Base-by-base conservation (phyloP, 768 basidiomycete genomes). In the Boletus insuetus region DNA sequence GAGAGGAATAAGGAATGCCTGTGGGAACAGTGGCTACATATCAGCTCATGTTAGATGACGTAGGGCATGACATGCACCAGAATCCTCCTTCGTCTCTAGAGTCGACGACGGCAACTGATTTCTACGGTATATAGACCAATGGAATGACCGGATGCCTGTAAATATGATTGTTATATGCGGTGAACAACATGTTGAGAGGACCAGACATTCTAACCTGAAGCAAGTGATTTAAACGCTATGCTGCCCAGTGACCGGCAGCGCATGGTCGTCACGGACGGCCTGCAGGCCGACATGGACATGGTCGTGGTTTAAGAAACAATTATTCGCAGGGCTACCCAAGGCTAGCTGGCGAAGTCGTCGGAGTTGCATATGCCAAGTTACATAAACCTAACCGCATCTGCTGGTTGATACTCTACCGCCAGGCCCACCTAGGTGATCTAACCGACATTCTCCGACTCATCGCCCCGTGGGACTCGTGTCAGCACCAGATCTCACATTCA, bases 1-100 rank as follows among this genome's bases (percentile, higher is more conserved):
- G 75, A 19, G 82, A 80, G 3, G 87, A 80, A 70, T 92, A 94
- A 35, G 89, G 85, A 58, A 64, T 72, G 26, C 82, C 82, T 81
- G 62, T n/a, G 47, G 53, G 32, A 44, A 51, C 38, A 35, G 35
- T 31, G 49, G 8, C 7, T 12, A 34, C 16, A 39, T 17, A 24
- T 62, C 46, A 49, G 46, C 24, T 17, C 44, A 20, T 26, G 47
- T 41, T 35, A 48, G 37, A 19, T 47, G 20, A 56, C 31, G 22
- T 8, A 48, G 26, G 29, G 17, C n/a, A 49, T 29, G 49, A 50
- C 47, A 59, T 43, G 47, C 47, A 73, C 69, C 71, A 46, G 66
- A 58, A 61, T 62, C 59, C 49, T 63, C 67, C 46, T 48, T 61
- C 48, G 48, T 47, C 44, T 61, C 64, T 47, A 54, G n/a, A 26